Evolutionary conservation across 306 rosid species (phyloP).

Genomic region (Mucuna pruriens): DNA sequence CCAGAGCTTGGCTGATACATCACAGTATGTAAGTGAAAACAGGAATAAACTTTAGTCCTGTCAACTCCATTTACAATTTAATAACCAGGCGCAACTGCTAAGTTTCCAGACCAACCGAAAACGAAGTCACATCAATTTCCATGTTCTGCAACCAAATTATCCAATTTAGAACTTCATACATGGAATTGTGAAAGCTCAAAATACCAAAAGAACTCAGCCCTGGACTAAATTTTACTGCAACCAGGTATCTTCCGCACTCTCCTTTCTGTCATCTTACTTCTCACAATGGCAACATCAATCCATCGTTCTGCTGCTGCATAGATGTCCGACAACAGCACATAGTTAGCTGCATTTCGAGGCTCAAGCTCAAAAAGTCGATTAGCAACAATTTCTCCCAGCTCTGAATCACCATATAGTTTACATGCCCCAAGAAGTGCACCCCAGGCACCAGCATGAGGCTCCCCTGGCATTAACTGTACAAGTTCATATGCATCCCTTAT

Average conservation of each 20-base stretch:
- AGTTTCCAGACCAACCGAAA: conserved; percentile 17
- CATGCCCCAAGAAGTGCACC: conserved; percentile 86
- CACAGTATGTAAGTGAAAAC: neutral
- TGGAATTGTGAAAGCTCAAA: neutral
- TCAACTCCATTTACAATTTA: conserved; percentile 4
- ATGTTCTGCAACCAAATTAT: conserved; percentile 22
- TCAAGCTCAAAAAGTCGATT: conserved; percentile 61
- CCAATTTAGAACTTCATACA: conserved; percentile 31
- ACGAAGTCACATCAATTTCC: conserved; percentile 1
- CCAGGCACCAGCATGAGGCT: conserved; percentile 74
- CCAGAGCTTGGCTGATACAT: neutral
- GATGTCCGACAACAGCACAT: conserved; percentile 74
- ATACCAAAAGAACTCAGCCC: conserved; percentile 25
- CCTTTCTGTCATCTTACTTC: conserved; percentile 68
- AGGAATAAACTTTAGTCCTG: neutral
- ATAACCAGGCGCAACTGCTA: conserved; percentile 23
- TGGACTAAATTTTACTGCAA: conserved; percentile 51
- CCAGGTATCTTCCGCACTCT: conserved; percentile 69
- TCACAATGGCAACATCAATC: conserved; percentile 69
- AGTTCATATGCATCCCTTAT: conserved; percentile 68
- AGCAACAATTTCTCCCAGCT: conserved; percentile 71
- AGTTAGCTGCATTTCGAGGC: conserved; percentile 69
- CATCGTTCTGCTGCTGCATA: conserved; percentile 73
- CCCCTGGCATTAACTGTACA: conserved; percentile 57
- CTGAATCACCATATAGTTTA: conserved; percentile 52